These are phyloP conservation scores for Clonostachys chloroleuca DNA, from an alignment of 2,329 filamentous ascomycete species.

Conservation along the genomic window DNA sequence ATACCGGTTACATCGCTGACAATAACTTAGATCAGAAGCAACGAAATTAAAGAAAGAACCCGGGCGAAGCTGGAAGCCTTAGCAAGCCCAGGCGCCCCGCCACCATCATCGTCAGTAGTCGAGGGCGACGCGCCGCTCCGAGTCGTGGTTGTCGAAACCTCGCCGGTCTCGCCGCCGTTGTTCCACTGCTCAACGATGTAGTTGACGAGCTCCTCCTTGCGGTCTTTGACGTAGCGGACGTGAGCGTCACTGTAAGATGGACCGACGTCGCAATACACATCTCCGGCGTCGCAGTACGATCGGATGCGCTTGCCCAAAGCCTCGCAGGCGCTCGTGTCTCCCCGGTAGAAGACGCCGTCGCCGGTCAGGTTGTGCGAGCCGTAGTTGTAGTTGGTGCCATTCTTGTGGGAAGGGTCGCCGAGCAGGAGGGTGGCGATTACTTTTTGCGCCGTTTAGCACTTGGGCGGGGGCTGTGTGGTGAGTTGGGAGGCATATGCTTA, in stretches of 20 bases:
- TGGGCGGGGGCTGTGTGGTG: not conserved
- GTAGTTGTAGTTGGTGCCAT: slow-evolving; percentile 7
- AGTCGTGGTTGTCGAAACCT: too few relatives aligned
- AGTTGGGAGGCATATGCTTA: not conserved
- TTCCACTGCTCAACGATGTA: slow-evolving; percentile 9
- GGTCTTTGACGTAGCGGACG: slow-evolving; percentile 11
- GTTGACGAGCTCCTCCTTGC: slow-evolving; percentile 9
- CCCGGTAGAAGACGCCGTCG: slow-evolving; percentile 12
- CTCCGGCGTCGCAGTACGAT: slow-evolving; percentile 15
- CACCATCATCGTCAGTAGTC: too few relatives aligned
- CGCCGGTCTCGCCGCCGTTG: slow-evolving; percentile 4
- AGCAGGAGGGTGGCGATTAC: slow-evolving; percentile 13
- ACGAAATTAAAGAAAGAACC: too few relatives aligned
- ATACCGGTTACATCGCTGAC: too few relatives aligned
- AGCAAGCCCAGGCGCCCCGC: too few relatives aligned
- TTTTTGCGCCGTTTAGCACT: not conserved
- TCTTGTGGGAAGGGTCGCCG: slow-evolving; percentile 12
- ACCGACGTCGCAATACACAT: slow-evolving; percentile 15
- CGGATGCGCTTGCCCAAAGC: slow-evolving; percentile 11
- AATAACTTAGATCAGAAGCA: too few relatives aligned
- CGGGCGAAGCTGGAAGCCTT: too few relatives aligned
- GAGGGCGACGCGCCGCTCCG: too few relatives aligned
- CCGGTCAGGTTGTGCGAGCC: slow-evolving; percentile 7
- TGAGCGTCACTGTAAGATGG: slow-evolving; percentile 5
- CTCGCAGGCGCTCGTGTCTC: slow-evolving; percentile 8